Conservation (phyloP, 768 basidiomycete species). For the Panellus pusillus region DNA sequence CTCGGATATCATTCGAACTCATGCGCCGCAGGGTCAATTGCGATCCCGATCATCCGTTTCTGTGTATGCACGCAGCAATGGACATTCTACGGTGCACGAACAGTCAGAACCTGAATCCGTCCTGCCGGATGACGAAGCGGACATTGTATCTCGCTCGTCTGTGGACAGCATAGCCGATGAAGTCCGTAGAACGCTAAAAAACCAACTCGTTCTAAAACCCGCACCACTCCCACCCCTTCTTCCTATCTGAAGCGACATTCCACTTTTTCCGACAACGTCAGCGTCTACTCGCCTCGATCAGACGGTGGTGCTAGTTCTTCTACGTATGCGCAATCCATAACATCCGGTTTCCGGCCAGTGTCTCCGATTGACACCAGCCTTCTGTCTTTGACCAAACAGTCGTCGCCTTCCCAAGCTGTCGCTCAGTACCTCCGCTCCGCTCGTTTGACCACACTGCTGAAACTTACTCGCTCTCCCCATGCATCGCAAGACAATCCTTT, state of each 20-base stretch:
- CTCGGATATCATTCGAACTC: constrained; percentile 82
- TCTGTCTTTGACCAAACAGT: constrained; percentile 38
- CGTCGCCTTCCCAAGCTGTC: constrained; percentile 64
- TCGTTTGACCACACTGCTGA: constrained; percentile 78
- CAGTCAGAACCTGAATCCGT: constrained; percentile 54
- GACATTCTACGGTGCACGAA: constrained; percentile 49
- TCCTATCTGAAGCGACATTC: constrained; percentile 52
- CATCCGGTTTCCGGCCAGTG: constrained; percentile 43
- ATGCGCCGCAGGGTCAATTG: constrained; percentile 63
- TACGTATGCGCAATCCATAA: constrained; percentile 50
- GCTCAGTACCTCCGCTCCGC: constrained; percentile 88
- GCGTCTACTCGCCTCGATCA: constrained; percentile 53
- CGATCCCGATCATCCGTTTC: constrained; percentile 52
- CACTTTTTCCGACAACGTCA: constrained; percentile 55
- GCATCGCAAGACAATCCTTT: constrained; percentile 73
- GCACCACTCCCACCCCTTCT: constrained; percentile 36
- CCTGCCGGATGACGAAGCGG: constrained; percentile 57
- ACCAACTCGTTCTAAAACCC: constrained; percentile 47
- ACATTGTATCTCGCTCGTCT: constrained; percentile 76
- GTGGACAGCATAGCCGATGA: constrained; percentile 88
- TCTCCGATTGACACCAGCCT: constrained; percentile 50
- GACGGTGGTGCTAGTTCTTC: constrained; percentile 53
- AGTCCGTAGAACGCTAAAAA: constrained; percentile 67
- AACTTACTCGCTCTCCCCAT: constrained; percentile 77
- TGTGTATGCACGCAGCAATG: constrained; percentile 47